Percentiles rank a stretch among this genome's conserved stretches.
Conservation (phyloP, 2,329 filamentous ascomycete genomes). For the Aspergillus ruber region DNA sequence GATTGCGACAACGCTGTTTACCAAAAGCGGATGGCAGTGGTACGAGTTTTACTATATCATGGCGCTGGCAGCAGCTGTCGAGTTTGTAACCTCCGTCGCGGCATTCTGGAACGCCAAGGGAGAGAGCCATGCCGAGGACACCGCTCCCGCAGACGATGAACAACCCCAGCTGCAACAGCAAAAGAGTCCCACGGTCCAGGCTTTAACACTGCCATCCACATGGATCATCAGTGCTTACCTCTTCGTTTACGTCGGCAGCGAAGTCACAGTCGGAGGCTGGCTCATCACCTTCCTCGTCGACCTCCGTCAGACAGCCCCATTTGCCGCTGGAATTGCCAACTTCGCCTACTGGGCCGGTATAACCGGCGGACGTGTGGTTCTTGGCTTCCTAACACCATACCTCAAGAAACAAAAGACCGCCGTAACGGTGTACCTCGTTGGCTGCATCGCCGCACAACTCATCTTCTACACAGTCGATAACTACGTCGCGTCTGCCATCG, state of each 20-base stretch:
- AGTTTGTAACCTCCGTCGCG: slow-evolving; percentile 41
- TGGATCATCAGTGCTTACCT: slow-evolving; percentile 66
- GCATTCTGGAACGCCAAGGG: slow-evolving; percentile 14
- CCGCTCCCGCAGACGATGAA: neutral
- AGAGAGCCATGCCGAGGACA: neutral
- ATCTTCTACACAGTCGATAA: slow-evolving; percentile 73
- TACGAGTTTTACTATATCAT: slow-evolving; percentile 71
- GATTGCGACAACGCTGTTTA: slow-evolving; percentile 66
- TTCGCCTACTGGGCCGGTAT: slow-evolving; percentile 77
- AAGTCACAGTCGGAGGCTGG: slow-evolving; percentile 62
- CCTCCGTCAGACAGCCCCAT: slow-evolving; percentile 57
- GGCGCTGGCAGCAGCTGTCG: slow-evolving; percentile 48
- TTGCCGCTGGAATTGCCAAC: slow-evolving; percentile 62
- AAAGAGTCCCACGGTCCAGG: slow-evolving; percentile 4
- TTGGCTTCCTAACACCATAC: slow-evolving; percentile 66
- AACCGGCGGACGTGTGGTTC: slow-evolving; percentile 61
- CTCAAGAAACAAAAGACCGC: slow-evolving; percentile 60
- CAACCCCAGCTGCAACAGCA: slow-evolving; percentile 11
- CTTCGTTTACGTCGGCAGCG: slow-evolving; percentile 66
- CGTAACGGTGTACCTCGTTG: slow-evolving; percentile 54
- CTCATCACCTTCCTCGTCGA: slow-evolving; percentile 71
- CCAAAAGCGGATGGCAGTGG: slow-evolving; percentile 57
- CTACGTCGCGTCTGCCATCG: slow-evolving; percentile 64
- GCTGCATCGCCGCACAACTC: slow-evolving; percentile 59
- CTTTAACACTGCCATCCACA: slow-evolving; percentile 40